Percentiles rank a stretch among this genome's conserved stretches.
These are phyloP conservation scores for Ustilago curta DNA, from an alignment of 1,284 basidiomycete species.

Conservation along the genomic window DNA sequence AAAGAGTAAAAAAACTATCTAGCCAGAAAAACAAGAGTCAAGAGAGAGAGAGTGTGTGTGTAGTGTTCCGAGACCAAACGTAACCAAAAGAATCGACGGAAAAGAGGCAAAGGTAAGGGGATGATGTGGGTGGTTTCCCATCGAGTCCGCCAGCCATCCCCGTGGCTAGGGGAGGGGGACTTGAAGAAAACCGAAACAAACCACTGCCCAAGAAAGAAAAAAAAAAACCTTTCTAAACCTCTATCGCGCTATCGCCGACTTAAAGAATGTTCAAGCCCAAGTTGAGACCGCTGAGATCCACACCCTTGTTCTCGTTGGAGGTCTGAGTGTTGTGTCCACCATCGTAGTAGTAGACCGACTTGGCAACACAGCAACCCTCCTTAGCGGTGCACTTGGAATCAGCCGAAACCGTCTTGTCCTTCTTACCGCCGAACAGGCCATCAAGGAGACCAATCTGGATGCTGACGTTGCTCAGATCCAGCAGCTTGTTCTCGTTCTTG, in stretches of 20 bases:
- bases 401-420: constrained; percentile 32
- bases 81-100: too few relatives aligned
- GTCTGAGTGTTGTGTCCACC: constrained; percentile 45
- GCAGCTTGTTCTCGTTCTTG: constrained; percentile 42
- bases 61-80: background rate
- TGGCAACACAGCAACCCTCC: constrained; percentile 41
- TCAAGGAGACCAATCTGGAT: constrained; percentile 36
- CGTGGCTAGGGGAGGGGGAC: too few relatives aligned
- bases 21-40: constrained; percentile 10
- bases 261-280: constrained; percentile 45
- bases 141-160: too few relatives aligned
- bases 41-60: constrained; percentile 14
- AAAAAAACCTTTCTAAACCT: too few relatives aligned
- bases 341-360: constrained; percentile 49
- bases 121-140: too few relatives aligned
- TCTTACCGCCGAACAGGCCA: constrained; percentile 23
- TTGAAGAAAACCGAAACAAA: too few relatives aligned
- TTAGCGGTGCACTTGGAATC: constrained; percentile 28
- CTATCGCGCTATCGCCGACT: background rate
- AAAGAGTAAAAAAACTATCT: constrained; percentile 11
- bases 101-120: too few relatives aligned
- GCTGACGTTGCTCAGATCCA: constrained; percentile 39
- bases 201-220: too few relatives aligned
- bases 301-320: constrained; percentile 44
- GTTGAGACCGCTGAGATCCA: constrained; percentile 40